Percentiles rank a stretch among this genome's conserved stretches.
phyloP scores from a whole-genome alignment of 208 protist genomes.

The Leishmania tarentolae region DNA sequence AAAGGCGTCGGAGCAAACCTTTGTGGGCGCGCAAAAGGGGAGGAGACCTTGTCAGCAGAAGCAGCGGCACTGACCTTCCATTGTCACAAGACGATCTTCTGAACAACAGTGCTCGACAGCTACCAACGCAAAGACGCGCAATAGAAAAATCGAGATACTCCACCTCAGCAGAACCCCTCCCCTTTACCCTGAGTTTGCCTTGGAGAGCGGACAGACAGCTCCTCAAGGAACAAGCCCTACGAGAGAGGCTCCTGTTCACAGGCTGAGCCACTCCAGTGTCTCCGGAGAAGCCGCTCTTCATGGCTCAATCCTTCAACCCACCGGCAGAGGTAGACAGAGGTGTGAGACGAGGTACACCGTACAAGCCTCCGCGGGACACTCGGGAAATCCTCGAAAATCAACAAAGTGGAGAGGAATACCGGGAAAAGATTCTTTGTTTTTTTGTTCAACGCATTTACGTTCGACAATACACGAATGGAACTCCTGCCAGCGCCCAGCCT shows the following conservation, averaged over 20 bases:
- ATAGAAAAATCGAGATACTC: background rate
- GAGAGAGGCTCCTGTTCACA: background rate
- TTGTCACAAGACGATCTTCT: background rate
- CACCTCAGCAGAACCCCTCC: background rate
- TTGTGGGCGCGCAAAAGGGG: background rate
- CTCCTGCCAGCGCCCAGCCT: background rate
- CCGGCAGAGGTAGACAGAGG: background rate
- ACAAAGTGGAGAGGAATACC: background rate
- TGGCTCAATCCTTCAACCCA: background rate
- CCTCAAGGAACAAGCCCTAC: background rate
- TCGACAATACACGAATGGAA: background rate
- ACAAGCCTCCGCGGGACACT: background rate
- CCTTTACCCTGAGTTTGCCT: background rate
- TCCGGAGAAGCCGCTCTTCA: background rate
- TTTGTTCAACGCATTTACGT: background rate
- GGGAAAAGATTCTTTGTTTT: background rate
- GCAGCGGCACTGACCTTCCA: background rate
- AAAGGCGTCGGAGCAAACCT: background rate
- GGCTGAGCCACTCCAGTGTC: background rate
- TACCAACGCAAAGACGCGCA: background rate
- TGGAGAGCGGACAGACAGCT: background rate
- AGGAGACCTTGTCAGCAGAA: background rate
- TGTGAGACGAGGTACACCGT: background rate
- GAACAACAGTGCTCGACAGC: background rate
- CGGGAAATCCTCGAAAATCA: background rate